Percentiles rank a stretch among this genome's conserved stretches.
Evolutionary conservation across 2,329 filamentous ascomycete species (phyloP).

Genomic region (Fonsecaea pedrosoi): DNA sequence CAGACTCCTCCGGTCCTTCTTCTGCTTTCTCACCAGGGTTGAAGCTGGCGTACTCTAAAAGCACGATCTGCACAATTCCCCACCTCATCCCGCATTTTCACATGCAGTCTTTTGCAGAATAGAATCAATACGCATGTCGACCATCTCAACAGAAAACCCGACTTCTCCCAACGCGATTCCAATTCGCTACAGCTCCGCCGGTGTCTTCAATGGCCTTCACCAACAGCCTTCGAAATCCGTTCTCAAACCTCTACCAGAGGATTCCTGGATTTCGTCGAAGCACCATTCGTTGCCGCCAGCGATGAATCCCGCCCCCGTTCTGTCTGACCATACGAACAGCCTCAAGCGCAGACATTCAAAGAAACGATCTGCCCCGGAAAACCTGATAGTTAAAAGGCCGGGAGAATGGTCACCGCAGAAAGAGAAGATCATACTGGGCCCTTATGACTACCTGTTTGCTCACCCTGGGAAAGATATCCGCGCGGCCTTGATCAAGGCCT

Average conservation of each 20-base stretch:
- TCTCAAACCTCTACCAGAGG: conserved; percentile 65
- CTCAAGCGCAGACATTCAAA: conserved; percentile 37
- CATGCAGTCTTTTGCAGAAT: conserved; percentile 16
- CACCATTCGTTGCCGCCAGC: conserved; percentile 28
- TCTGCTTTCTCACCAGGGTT: neutral
- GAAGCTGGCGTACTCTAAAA: neutral
- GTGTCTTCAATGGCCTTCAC: conserved; percentile 49
- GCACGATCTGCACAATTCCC: neutral
- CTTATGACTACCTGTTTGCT: conserved; percentile 54
- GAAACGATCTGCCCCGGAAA: conserved; percentile 34
- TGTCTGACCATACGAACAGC: conserved; percentile 31
- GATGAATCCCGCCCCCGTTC: conserved; percentile 9
- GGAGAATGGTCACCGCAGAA: conserved; percentile 45
- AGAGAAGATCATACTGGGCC: conserved; percentile 52
- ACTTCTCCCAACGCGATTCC: conserved; percentile 71
- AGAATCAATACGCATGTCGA: conserved; percentile 30
- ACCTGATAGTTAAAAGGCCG: conserved; percentile 15
- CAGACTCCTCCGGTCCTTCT: neutral
- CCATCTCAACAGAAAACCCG: conserved; percentile 37
- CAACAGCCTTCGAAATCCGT: conserved; percentile 47
- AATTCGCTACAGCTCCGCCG: conserved; percentile 73
- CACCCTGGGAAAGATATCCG: conserved; percentile 56
- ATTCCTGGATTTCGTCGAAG: conserved; percentile 63
- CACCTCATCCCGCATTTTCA: conserved; percentile 21
- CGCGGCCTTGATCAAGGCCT: conserved; percentile 52